A percentile compares a stretch with the other conserved stretches of the same genome.
Conservation (phyloP, 768 basidiomycete species). For the Panaeolus papilionaceus region DNA sequence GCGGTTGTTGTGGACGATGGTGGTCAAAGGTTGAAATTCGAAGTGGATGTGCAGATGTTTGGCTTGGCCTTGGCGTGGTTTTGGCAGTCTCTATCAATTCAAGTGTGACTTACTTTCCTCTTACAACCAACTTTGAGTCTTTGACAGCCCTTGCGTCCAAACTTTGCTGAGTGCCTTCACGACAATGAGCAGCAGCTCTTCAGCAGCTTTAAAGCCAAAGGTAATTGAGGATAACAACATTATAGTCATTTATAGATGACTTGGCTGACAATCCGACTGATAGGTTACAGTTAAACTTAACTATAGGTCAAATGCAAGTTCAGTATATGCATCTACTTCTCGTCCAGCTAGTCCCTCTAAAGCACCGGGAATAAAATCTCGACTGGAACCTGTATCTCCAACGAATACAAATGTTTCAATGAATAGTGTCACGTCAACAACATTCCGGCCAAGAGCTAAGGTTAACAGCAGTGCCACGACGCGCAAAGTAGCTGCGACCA, state of each 20-base stretch:
- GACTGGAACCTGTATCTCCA: slow-evolving; percentile 55
- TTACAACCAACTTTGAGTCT: slow-evolving; percentile 2
- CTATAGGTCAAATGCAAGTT: slow-evolving; percentile 28
- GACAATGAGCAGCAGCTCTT: slow-evolving; percentile 9
- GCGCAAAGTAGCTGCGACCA: slow-evolving; percentile 32
- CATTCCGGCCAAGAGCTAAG: slow-evolving; percentile 61
- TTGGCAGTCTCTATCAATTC: not conserved
- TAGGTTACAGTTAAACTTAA: slow-evolving; percentile 63
- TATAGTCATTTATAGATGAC: slow-evolving; percentile 1
- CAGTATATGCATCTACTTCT: slow-evolving; percentile 31
- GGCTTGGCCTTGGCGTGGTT: slow-evolving; percentile 13
- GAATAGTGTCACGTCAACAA: slow-evolving; percentile 28
- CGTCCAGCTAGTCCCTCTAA: slow-evolving; percentile 37
- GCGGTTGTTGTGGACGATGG: not conserved
- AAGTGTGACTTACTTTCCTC: not conserved
- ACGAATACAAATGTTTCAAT: slow-evolving; percentile 34
- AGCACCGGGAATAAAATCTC: slow-evolving; percentile 28
- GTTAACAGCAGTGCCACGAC: slow-evolving; percentile 60
- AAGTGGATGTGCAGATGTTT: slow-evolving; percentile 1
- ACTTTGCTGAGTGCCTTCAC: not conserved
- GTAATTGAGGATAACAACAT: not conserved
- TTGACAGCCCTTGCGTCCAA: slow-evolving; percentile 5
- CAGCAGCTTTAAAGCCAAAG: slow-evolving; percentile 9
- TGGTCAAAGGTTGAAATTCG: not conserved
- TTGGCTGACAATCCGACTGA: slow-evolving; percentile 19